Evolutionary conservation across 2,329 filamentous ascomycete genomes (phyloP).

Genomic region (Davidsoniella virescens): DNA sequence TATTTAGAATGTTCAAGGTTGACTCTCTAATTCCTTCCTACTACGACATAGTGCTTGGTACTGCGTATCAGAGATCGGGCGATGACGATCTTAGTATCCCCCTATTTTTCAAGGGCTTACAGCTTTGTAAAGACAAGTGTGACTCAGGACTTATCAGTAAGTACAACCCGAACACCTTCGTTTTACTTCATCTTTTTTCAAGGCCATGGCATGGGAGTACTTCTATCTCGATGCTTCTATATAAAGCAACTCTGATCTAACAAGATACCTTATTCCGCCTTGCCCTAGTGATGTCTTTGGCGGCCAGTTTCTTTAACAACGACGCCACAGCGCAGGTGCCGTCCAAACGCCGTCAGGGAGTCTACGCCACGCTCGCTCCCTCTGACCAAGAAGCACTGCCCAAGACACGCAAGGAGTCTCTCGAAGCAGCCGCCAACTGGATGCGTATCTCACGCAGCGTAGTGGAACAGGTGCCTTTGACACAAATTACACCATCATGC

Average conservation of each 20-base stretch:
- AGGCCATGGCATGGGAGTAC: too few species aligned
- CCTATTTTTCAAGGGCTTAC: conserved; percentile 70
- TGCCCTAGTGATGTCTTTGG: conserved; percentile 9
- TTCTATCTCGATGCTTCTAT: too few species aligned
- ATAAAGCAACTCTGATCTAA: background rate
- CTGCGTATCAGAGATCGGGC: conserved; percentile 44
- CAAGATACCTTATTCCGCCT: background rate
- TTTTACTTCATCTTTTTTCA: background rate
- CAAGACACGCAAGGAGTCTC: conserved; percentile 4
- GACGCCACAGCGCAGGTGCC: background rate
- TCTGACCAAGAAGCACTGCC: conserved; percentile 9
- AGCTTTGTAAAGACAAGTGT: conserved; percentile 49
- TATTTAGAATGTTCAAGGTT: conserved; percentile 16
- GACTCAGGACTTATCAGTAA: conserved; percentile 65
- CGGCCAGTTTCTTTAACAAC: conserved; percentile 11
- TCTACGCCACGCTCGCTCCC: conserved; percentile 7
- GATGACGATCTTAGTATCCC: conserved; percentile 33
- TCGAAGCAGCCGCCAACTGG: conserved; percentile 9
- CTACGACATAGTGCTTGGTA: conserved; percentile 44
- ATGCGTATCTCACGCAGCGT: conserved; percentile 5
- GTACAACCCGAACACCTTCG: conserved; percentile 17
- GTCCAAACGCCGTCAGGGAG: conserved; percentile 1
- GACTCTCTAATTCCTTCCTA: conserved; percentile 13
- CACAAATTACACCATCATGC: conserved; percentile 4
- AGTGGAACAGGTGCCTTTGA: conserved; percentile 2